Evolutionary conservation across 352 stramenopile genomes (phyloP).

Genomic region (Phytophthora rubi): DNA sequence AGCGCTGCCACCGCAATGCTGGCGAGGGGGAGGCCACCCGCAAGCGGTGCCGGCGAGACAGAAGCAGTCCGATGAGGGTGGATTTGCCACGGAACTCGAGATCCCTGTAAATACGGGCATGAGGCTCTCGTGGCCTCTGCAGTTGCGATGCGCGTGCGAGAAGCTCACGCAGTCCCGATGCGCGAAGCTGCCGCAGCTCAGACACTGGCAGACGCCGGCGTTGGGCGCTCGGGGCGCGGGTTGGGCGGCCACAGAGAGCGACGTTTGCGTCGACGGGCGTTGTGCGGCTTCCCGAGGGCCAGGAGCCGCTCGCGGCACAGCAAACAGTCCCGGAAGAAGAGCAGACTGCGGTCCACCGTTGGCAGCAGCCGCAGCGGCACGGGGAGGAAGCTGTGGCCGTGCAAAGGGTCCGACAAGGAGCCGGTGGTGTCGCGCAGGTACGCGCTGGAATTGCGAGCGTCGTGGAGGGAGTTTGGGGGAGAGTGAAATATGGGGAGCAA

Average conservation of each 20-base stretch:
- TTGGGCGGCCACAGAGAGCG: background rate
- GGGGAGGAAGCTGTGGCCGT: conserved; percentile 66
- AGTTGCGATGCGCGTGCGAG: conserved; percentile 55
- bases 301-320: conserved; percentile 60
- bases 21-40: too few species aligned
- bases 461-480: background rate
- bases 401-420: conserved; percentile 51
- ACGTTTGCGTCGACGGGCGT: conserved; percentile 7
- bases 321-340: conserved; percentile 71
- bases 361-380: conserved; percentile 40
- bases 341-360: conserved; percentile 58
- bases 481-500: background rate
- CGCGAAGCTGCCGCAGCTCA: conserved; percentile 55
- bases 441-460: conserved; percentile 32
- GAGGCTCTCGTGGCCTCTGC: conserved; percentile 41
- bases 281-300: conserved; percentile 30
- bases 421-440: conserved; percentile 50
- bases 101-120: too few species aligned
- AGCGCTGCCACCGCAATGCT: too few species aligned
- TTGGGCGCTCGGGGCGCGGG: background rate
- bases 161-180: conserved; percentile 65
- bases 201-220: conserved; percentile 54
- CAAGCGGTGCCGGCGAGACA: too few species aligned
- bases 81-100: too few species aligned
- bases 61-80: too few species aligned